phyloP scores from a whole-genome alignment of 148 eudicot genomes.

The Bassia scoparia region DNA sequence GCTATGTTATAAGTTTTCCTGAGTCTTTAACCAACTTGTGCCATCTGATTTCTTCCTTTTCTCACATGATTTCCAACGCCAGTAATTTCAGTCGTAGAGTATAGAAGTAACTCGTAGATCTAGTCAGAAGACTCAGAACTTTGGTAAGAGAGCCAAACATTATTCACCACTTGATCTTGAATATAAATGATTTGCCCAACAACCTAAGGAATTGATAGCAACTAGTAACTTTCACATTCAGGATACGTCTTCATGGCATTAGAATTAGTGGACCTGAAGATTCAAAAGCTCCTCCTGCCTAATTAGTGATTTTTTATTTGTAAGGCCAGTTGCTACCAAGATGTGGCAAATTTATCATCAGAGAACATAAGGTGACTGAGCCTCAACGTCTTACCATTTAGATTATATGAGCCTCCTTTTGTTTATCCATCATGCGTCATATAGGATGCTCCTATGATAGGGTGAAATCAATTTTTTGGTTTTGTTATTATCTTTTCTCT shows the following conservation, averaged over 20 bases:
- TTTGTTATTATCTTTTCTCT: not conserved
- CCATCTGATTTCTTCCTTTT: not conserved
- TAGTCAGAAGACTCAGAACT: not conserved
- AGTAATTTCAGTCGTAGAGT: no score
- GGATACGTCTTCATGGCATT: not conserved
- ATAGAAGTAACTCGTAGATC: no score
- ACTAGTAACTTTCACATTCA: not conserved
- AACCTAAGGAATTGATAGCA: not conserved
- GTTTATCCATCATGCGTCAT: no score
- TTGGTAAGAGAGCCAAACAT: no score
- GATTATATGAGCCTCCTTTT: not conserved
- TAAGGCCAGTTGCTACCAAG: no score
- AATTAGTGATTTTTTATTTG: no score
- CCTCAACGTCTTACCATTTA: not conserved
- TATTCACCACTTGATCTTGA: not conserved
- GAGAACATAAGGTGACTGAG: no score
- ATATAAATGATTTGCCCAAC: not conserved
- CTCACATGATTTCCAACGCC: no score
- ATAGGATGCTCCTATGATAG: not conserved
- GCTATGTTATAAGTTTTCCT: not conserved
- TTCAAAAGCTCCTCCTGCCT: no score
- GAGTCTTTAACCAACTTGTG: not conserved
- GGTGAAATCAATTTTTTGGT: not conserved
- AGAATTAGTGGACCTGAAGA: no score
- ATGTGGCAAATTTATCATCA: no score